These are phyloP conservation scores for Allantophomopsis cytisporea DNA, from an alignment of 2,329 filamentous ascomycete genomes.

Conservation along the genomic window DNA sequence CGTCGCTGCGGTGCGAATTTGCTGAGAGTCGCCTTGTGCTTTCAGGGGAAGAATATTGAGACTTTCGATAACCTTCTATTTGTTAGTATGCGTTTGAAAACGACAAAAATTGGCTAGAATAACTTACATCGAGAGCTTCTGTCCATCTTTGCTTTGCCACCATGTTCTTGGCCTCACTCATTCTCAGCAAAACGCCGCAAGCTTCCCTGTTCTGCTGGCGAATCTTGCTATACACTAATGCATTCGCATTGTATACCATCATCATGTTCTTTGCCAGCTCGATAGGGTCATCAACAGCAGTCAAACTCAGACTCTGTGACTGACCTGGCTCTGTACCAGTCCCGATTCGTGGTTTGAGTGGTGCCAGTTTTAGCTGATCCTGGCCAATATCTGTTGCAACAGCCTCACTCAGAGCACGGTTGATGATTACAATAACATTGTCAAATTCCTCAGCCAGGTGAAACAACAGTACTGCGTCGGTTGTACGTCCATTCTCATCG, in stretches of 20 bases:
- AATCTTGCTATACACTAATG: constrained; percentile 46
- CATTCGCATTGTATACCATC: constrained; percentile 44
- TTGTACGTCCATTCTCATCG: constrained; percentile 85
- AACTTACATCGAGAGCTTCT: constrained; percentile 49
- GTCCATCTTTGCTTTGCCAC: constrained; percentile 46
- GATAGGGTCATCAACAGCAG: constrained; percentile 53
- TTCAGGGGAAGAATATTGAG: constrained; percentile 72
- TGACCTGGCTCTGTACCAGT: constrained; percentile 3
- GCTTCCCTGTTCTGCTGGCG: constrained; percentile 41
- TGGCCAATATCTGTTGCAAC: constrained; percentile 78
- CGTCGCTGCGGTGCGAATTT: constrained; percentile 67
- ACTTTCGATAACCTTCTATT: constrained; percentile 49
- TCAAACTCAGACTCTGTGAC: constrained; percentile 40
- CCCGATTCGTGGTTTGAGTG: constrained; percentile 25
- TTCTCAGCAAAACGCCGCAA: constrained; percentile 41
- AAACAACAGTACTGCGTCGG: constrained; percentile 88
- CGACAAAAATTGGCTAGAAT: not conserved
- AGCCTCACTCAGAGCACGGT: constrained; percentile 78
- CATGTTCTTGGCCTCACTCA: constrained; percentile 44
- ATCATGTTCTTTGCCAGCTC: constrained; percentile 49
- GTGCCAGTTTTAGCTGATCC: constrained; percentile 55
- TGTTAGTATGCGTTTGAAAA: constrained; percentile 9
- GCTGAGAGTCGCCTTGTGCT: constrained; percentile 59
- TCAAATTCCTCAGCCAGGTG: constrained; percentile 94
- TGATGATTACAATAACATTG: constrained; percentile 81